Evolutionary conservation across 2,329 filamentous ascomycete genomes (phyloP).

Genomic region (Penicillium vulpinum): DNA sequence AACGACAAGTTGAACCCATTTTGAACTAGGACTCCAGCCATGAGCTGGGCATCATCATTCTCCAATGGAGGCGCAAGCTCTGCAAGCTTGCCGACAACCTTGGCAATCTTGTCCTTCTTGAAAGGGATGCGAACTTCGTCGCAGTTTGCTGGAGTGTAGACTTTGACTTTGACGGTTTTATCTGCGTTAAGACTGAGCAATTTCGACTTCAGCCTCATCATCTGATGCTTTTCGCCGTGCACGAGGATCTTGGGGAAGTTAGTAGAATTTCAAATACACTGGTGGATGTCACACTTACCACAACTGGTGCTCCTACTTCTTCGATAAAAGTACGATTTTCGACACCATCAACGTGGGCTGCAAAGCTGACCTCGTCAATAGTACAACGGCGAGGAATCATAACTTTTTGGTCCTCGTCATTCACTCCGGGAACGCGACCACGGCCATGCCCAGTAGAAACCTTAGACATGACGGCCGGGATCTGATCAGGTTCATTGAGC

Average conservation of each 20-base stretch:
- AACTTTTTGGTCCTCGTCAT: slow-evolving; percentile 74
- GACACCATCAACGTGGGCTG: slow-evolving; percentile 91
- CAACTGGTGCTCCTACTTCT: slow-evolving; percentile 85
- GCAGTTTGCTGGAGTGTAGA: slow-evolving; percentile 91
- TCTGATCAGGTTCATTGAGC: slow-evolving; percentile 90
- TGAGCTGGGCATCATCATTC: slow-evolving; percentile 57
- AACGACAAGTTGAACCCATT: slow-evolving; percentile 97
- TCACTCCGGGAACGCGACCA: slow-evolving; percentile 61
- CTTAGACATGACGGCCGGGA: slow-evolving; percentile 88
- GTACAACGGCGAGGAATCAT: slow-evolving; percentile 92
- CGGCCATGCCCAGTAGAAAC: slow-evolving; percentile 54
- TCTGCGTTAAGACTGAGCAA: slow-evolving; percentile 86
- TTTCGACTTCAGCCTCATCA: slow-evolving; percentile 95
- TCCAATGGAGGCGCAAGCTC: slow-evolving; percentile 68
- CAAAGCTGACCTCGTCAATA: slow-evolving; percentile 92
- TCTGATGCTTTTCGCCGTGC: slow-evolving; percentile 95
- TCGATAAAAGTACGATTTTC: slow-evolving; percentile 98
- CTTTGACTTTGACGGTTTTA: slow-evolving; percentile 79
- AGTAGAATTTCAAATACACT: background rate
- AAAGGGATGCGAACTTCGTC: slow-evolving; percentile 95
- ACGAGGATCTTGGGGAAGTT: slow-evolving; percentile 71
- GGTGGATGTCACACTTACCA: slow-evolving; percentile 62
- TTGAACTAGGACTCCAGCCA: slow-evolving; percentile 90
- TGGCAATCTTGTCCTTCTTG: slow-evolving; percentile 90
- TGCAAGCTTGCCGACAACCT: slow-evolving; percentile 92